Percentiles rank a stretch among this genome's conserved stretches.
Evolutionary conservation across 2,329 filamentous ascomycete species (phyloP).

Genomic region (Geosmithia putterillii): DNA sequence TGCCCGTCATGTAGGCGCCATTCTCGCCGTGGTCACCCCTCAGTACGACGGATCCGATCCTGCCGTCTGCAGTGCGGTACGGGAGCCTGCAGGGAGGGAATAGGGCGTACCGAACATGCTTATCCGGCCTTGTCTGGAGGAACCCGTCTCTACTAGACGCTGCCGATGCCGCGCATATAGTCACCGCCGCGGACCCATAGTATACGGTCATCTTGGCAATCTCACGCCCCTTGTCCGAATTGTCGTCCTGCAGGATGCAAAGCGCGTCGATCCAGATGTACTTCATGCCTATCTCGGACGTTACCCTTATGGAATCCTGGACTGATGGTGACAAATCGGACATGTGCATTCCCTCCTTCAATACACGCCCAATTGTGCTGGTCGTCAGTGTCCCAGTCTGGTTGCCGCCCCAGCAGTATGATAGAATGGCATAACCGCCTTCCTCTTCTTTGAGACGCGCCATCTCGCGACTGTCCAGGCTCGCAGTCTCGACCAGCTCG

Average conservation of each 20-base stretch:
- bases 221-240: slow-evolving; percentile 3
- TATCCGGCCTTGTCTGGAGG: background rate
- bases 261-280: slow-evolving; percentile 9
- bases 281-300: background rate
- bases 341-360: background rate
- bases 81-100: background rate
- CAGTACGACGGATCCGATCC: no score
- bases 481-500: no score
- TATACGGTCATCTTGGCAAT: slow-evolving; percentile 7
- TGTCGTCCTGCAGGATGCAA: slow-evolving; percentile 8
- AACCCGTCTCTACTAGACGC: background rate
- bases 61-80: background rate
- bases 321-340: background rate
- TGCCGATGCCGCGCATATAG: slow-evolving; percentile 2
- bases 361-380: background rate
- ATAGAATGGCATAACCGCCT: background rate
- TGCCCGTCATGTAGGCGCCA: background rate
- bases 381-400: background rate
- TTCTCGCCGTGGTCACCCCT: background rate
- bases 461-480: no score
- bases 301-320: background rate
- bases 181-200: slow-evolving; percentile 1
- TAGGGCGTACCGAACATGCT: background rate
- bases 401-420: background rate
- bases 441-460: background rate